Evolutionary conservation across 495 filamentous ascomycete genomes (phyloP).

Genomic region (Articulospora tetracladia): DNA sequence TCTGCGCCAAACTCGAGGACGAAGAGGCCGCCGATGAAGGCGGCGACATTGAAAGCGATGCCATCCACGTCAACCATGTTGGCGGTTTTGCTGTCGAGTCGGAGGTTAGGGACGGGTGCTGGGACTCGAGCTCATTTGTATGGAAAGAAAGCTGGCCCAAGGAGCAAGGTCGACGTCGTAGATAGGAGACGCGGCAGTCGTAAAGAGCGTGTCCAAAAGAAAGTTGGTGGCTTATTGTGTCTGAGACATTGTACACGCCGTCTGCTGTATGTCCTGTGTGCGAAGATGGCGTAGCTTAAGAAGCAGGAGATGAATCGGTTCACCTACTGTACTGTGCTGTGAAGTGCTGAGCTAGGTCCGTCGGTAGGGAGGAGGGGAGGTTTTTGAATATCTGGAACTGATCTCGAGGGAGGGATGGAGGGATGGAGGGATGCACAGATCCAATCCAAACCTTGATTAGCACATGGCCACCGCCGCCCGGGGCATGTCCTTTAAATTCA

Average conservation of each 20-base stretch:
- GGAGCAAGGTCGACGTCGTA: not conserved
- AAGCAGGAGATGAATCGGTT: too few species aligned
- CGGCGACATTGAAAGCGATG: constrained; percentile 32
- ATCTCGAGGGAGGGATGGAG: too few species aligned
- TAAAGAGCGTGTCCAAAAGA: not conserved
- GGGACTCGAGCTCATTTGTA: not conserved
- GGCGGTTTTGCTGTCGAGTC: not conserved
- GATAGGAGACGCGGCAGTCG: not conserved
- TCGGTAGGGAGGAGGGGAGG: not conserved
- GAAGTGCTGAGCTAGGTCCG: too few species aligned
- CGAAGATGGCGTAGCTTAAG: too few species aligned
- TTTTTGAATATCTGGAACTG: too few species aligned
- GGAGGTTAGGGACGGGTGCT: not conserved
- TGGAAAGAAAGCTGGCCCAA: not conserved
- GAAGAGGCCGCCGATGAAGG: constrained; percentile 36
- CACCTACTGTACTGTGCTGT: too few species aligned
- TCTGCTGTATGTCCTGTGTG: too few species aligned
- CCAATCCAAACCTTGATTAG: too few species aligned
- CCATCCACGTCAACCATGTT: constrained; percentile 22
- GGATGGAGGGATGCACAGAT: too few species aligned
- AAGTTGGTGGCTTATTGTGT: not conserved
- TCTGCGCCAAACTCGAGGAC: constrained; percentile 42
- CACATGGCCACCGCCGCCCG: too few species aligned
- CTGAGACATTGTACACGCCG: not conserved
- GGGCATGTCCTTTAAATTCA: too few species aligned